Evolutionary conservation across 371 early-diverging fungal genomes (phyloP), one percentile per base, ranked within the genome.

Genomic region (Apophysomyces elegans): DNA sequence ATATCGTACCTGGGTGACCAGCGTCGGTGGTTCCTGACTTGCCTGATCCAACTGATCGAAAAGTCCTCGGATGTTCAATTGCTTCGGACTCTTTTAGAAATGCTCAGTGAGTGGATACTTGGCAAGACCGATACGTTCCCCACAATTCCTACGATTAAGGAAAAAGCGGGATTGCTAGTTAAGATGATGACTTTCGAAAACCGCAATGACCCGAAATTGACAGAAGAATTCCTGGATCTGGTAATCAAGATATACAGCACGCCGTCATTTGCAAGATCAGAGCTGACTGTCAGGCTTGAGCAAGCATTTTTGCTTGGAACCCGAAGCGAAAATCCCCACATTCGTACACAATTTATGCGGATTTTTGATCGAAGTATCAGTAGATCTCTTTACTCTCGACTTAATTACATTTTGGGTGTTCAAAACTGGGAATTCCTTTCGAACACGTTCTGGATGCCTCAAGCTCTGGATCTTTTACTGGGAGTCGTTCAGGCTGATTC

Each of bases 381-480:
- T 1, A 77, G 73, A 3, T 72, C 84, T 0, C 71, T 97, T 6
- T 79, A 86, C 63, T 75, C 87, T 16, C 86, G 99, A 0, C 77
- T 99, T 16, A 89, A 90, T 44, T 99, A 99, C 67, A 83, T 98
- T 21, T 67, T 99, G 39, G 93, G 93, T 36, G 86, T 95, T 0
- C 99, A 99, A 71, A 96, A 95, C 65, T 99, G 99, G 99, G 97
- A 97, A 57, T 88, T 83, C 61, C 80, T 99, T 13, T 85, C 91
- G 0, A 80, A 83, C 16, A 84, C 88, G 13, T 98, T 94, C 69
- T 99, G 98, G 97, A 76, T 99, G 6, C 91, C 91, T 63, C 96
- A 98, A 64, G 95, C 95, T 0, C 66, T 95, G 47, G 95, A 95
- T 71, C 66, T 99, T 14, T 69, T 98, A 18, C 67, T 97, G 37